Evolutionary conservation across 768 basidiomycete species (phyloP), one percentile per base, ranked within the genome.

Genomic region (Clavaria fumosa): DNA sequence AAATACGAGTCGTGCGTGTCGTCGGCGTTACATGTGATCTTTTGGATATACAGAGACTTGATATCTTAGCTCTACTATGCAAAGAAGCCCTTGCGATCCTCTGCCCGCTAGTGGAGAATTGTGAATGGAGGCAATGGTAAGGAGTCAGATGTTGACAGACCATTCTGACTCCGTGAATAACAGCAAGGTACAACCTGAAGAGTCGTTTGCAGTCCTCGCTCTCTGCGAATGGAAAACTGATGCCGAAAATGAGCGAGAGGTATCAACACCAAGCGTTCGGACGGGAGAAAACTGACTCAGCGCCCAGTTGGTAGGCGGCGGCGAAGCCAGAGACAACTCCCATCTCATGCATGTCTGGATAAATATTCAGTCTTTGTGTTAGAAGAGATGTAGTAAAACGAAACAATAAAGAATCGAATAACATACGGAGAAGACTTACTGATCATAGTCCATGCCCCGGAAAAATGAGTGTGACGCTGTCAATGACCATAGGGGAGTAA

Each of bases 271-370:
- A 17, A 32, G 4, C 5, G 12, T 34, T 21, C 7, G 5, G 21
- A 23, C 15, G 21, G 2, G 24, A n/a, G 15, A 36, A 17, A 21
- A 47, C 51, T 31, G 50, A 61, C 53, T 49, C 35, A 6, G 61
- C 58, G n/a, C 59, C 59, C 7, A 63, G 47, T 34, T 48, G 48
- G 40, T 62, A 62, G 11, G 59, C 61, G 15, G 58, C 60, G 6
- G 54, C 55, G 30, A 63, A 51, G 4, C 60, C 59, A 5, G 59
- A 61, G 4, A 55, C 53, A n/a, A 63, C 53, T 2, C 54, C 60
- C 23, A 60, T 58, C 40, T 61, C 58, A 39, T 60, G 55, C 55
- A 58, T 58, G 41, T 61, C 55, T 55, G 34, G n/a, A 11, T 5
- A 30, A 38, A 10, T 26, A 21, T 17, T 15, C 26, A 42, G 17